phyloP scores from a whole-genome alignment of 2,329 filamentous ascomycete genomes.

The Pyrenochaeta sp. region DNA sequence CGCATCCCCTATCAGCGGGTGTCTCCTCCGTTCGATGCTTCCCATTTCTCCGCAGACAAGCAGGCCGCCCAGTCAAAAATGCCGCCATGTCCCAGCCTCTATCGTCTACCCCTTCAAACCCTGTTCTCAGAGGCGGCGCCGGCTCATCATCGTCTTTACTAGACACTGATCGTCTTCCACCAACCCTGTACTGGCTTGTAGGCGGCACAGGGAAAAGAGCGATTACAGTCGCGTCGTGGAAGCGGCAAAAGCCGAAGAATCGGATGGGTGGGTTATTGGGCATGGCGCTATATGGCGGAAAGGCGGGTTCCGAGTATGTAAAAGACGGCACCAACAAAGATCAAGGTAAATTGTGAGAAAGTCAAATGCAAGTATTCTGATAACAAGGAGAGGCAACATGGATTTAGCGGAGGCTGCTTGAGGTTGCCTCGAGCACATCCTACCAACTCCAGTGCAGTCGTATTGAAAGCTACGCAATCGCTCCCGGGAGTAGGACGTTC shows the following conservation, averaged over 20 bases:
- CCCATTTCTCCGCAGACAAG: too few species aligned
- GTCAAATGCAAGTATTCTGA: background rate
- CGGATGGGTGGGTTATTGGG: constrained; percentile 36
- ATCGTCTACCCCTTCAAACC: background rate
- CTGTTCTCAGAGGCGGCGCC: constrained; percentile 29
- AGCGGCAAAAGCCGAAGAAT: constrained; percentile 26
- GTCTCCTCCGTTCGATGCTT: too few species aligned
- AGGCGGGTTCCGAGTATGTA: constrained; percentile 17
- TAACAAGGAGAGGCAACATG: background rate
- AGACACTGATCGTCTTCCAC: constrained; percentile 22
- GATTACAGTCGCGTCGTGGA: constrained; percentile 29
- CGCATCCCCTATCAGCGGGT: too few species aligned
- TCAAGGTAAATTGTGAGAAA: background rate
- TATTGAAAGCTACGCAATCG: background rate
- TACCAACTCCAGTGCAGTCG: background rate
- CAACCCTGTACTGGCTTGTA: constrained; percentile 34
- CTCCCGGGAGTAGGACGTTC: background rate
- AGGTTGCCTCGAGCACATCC: background rate
- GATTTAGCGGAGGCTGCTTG: background rate
- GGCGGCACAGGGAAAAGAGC: constrained; percentile 25
- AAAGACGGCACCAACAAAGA: background rate
- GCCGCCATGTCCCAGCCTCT: background rate
- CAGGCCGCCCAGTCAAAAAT: background rate
- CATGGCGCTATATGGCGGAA: constrained; percentile 31
- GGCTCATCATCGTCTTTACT: constrained; percentile 2